Evolutionary conservation across 1,139 yeast species (phyloP), one percentile per base, ranked within the genome.

Genomic region (Yamadazyma spencermartinsiae): DNA sequence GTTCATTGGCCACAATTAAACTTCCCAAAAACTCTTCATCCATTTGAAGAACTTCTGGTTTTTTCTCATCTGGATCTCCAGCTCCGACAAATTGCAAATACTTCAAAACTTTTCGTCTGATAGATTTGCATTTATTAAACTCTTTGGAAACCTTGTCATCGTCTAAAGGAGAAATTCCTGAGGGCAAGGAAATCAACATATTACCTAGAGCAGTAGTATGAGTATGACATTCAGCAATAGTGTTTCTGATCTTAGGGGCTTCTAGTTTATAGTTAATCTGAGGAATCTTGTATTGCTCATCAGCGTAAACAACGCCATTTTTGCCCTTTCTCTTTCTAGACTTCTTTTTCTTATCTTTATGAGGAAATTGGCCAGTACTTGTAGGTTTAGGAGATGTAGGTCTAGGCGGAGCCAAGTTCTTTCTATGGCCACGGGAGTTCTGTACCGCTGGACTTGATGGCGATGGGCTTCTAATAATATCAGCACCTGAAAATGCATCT

Each of bases 1-100:
- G 90, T 53, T 92, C 98, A 57, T 92, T 92, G 35, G 96, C 95
- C 47, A 79, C 84, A 43, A 92, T 79, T 49, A 92, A 72, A 36
- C 90, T 76, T 8, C 97, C 98, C 50, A 92, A 65, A 48, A 82
- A 85, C 55, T 87, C 96, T 48, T 89, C 97, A 40, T 80, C 76
- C 61, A 69, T 57, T 3, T 58, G 61, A 12, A 55, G 45, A 2
- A 59, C 59, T 39, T 58, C 70, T 2, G 50, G 43, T 4, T 56
- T 46, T 44, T 72, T 71, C 13, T 49, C 54, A 3, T 47, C 41
- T 8, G 58, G 56, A 34, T 65, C 65, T 3, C 77, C 77, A 1
- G 73, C 83, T 31, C 85, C 85, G 30, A 88, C 86, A 41, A 80
- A 73, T 61, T 92, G 98, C 46, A 92, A 71, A 57, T 89, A 89